These are phyloP conservation scores for Aeschynomene evenia DNA, from an alignment of 306 rosid genomes.

Conservation along the genomic window DNA sequence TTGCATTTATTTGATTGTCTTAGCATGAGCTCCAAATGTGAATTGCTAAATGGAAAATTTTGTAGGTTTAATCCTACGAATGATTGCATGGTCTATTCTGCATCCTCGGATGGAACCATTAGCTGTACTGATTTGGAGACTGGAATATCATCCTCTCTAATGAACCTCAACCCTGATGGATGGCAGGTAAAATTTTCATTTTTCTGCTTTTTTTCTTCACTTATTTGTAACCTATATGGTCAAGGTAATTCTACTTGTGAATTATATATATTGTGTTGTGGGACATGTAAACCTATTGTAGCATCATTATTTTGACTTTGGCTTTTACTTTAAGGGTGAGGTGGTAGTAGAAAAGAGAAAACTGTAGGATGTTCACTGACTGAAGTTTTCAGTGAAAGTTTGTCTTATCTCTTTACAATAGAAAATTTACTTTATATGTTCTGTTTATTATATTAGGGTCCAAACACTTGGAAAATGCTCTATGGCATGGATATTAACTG, in stretches of 20 bases:
- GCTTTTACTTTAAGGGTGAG: neutral
- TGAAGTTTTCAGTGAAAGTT: neutral
- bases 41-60: constrained; percentile 21
- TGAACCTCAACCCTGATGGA: constrained; percentile 84
- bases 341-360: neutral
- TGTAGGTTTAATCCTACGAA: constrained; percentile 75
- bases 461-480: constrained; percentile 74
- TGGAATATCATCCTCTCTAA: constrained; percentile 62
- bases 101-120: constrained; percentile 92
- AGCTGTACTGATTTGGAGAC: constrained; percentile 82
- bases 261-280: neutral
- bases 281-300: neutral
- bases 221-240: neutral
- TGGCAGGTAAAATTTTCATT: constrained; percentile 69
- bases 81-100: constrained; percentile 70
- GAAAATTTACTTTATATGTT: constrained; percentile 13
- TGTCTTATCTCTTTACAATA: neutral
- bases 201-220: neutral
- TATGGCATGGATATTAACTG: constrained; percentile 93
- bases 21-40: constrained; percentile 10
- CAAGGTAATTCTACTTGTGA: neutral
- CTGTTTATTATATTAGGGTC: constrained; percentile 58
- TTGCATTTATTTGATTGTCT: neutral
- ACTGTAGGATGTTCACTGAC: neutral
- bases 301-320: neutral